Evolutionary conservation across 768 basidiomycete genomes (phyloP), one percentile per base, ranked within the genome.

Genomic region (Tephrocybe sp.): DNA sequence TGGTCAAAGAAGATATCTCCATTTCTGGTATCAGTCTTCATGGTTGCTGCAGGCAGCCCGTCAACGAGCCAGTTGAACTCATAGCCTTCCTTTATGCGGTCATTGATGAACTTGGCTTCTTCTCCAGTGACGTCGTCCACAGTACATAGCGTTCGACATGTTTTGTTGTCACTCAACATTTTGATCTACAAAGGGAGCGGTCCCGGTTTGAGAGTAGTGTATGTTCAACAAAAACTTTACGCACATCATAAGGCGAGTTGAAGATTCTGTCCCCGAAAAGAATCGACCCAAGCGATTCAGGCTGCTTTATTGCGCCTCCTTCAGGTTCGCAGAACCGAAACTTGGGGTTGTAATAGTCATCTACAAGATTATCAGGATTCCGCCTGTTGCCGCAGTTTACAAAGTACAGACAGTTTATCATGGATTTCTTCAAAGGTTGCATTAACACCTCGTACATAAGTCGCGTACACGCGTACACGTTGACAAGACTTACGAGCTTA

Each of bases 231-330:
- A 36, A 45, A 28, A 20, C 8, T 50, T 18, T 38, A 72, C 86
- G 48, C 55, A 93, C 90, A 58, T 94, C 81, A 63, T 93, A 98
- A 2, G 87, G 90, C 3, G 92, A 92, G 62, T 87, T 85, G 68
- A 93, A 91, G 59, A 98, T 93, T 56, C 96, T 79, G 74, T 98
- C 96, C 14, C 96, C 96, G 58, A 97, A 97, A n/a, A 98, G 73
- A 60, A 98, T 94, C 15, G 91, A 91, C 5, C 96, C 96, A 23
- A 98, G 73, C 1, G 85, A 88, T 67, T 95, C 94, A 3, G 92
- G 88, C 63, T 86, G 85, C 59, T 81, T 81, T 63, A 81, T 68
- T 18, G 84, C 78, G 9, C 92, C 94, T 17, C 73, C 86, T 36
- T 77, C 70, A 21, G 96, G 96, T 51, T 81, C 63, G 63, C 96